These are phyloP conservation scores for Pseudopithomyces chartarum DNA, from an alignment of 2,329 filamentous ascomycete species.

Conservation along the genomic window DNA sequence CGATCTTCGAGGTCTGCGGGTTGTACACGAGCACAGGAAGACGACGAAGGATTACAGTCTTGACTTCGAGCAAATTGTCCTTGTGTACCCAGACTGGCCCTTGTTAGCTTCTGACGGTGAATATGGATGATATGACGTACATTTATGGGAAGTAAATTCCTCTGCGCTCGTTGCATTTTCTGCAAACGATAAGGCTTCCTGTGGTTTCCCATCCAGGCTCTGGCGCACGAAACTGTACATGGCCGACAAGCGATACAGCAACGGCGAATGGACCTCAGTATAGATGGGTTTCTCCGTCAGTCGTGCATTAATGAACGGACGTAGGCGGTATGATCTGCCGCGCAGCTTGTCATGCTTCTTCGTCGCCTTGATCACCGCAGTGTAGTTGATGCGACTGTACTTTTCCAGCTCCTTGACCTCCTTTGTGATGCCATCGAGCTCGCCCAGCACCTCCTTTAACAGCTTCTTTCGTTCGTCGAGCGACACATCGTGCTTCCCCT, in stretches of 20 bases:
- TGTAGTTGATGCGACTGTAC: constrained; percentile 96
- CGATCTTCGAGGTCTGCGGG: constrained; percentile 79
- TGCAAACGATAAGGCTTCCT: constrained; percentile 51
- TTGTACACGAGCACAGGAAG: constrained; percentile 94
- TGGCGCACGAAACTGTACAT: constrained; percentile 96
- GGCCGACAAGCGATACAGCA: constrained; percentile 85
- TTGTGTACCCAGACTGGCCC: constrained; percentile 85
- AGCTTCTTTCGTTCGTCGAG: constrained; percentile 54
- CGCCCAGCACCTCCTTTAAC: constrained; percentile 73
- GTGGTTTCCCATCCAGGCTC: constrained; percentile 68
- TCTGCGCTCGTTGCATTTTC: constrained; percentile 56
- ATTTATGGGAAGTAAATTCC: constrained; percentile 85
- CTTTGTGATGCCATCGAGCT: constrained; percentile 86
- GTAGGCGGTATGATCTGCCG: constrained; percentile 82
- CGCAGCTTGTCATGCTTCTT: constrained; percentile 99
- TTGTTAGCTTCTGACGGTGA: constrained; percentile 35
- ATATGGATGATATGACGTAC: constrained; percentile 53
- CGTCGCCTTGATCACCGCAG: constrained; percentile 94
- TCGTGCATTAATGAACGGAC: constrained; percentile 88
- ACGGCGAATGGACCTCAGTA: constrained; percentile 87
- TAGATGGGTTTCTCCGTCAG: constrained; percentile 91
- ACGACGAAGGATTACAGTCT: constrained; percentile 90
- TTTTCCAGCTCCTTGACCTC: constrained; percentile 93
- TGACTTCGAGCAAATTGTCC: constrained; percentile 95
- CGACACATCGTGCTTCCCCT: constrained; percentile 32